Conservation (phyloP, 495 filamentous ascomycete genomes). For the Aspergillus bridgeri region DNA sequence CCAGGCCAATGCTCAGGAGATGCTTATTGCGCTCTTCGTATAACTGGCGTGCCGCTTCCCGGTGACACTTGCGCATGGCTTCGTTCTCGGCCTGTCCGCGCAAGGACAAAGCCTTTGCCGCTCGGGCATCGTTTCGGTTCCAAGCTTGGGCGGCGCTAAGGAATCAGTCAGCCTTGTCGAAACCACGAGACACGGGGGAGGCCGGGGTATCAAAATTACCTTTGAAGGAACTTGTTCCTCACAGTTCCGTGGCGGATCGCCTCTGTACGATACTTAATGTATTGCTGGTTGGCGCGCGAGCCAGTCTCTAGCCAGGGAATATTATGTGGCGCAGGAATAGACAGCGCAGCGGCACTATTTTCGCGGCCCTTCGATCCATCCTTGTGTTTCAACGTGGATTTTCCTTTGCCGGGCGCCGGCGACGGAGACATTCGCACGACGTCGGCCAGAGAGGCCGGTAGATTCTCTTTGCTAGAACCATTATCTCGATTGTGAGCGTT, state of each 20-base stretch:
- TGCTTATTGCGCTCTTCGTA: slow-evolving; percentile 95
- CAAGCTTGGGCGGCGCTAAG: slow-evolving; percentile 95
- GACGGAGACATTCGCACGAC: slow-evolving; percentile 91
- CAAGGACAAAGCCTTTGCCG: slow-evolving; percentile 89
- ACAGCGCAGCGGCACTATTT: slow-evolving; percentile 72
- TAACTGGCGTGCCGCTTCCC: slow-evolving; percentile 84
- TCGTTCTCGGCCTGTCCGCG: slow-evolving; percentile 96
- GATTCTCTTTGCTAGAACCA: slow-evolving; percentile 55
- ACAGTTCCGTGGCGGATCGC: slow-evolving; percentile 95
- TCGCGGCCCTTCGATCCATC: slow-evolving; percentile 57
- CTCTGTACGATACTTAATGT: slow-evolving; percentile 88
- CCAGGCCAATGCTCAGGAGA: slow-evolving; percentile 35
- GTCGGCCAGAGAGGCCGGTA: slow-evolving; percentile 84
- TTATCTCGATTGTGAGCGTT: slow-evolving; percentile 63
- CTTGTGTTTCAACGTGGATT: slow-evolving; percentile 44
- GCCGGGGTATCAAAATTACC: slow-evolving; percentile 57
- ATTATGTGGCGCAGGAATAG: slow-evolving; percentile 83
- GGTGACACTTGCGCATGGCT: slow-evolving; percentile 94
- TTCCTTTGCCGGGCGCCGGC: slow-evolving; percentile 53
- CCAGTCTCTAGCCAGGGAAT: slow-evolving; percentile 98
- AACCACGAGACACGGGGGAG: slow-evolving; percentile 17
- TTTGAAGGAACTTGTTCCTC: slow-evolving; percentile 96
- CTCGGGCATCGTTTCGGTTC: slow-evolving; percentile 96
- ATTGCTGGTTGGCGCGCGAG: slow-evolving; percentile 83
- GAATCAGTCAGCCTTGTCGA: slow-evolving; percentile 15